Percentiles rank a stretch among this genome's conserved stretches.
Conservation (phyloP, 148 eudicot genomes). For the Vaccinium darrowii region DNA sequence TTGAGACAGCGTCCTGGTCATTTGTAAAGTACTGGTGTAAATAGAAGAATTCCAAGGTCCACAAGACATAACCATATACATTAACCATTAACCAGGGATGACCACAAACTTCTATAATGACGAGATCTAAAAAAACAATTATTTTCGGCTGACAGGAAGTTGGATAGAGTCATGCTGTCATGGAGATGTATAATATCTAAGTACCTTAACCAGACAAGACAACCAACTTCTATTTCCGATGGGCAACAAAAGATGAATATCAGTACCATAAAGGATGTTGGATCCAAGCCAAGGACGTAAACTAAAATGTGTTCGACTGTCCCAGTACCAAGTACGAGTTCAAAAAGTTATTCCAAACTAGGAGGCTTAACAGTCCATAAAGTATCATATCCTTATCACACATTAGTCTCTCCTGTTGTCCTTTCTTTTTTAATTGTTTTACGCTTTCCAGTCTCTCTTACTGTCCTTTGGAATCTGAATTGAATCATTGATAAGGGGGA, state of each 20-base stretch:
- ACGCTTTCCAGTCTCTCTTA: not conserved
- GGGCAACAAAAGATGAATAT: not conserved
- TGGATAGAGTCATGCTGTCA: not conserved
- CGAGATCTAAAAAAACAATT: not conserved
- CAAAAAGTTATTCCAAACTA: not conserved
- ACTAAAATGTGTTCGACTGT: not conserved
- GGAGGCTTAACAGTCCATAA: not conserved
- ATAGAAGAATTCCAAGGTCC: not conserved
- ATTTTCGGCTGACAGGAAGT: not conserved
- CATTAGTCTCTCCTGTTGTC: not conserved
- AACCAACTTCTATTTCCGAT: not conserved
- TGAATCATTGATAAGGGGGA: not conserved
- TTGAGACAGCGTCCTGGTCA: slow-evolving; percentile 49
- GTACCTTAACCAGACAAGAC: not conserved
- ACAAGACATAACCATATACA: slow-evolving; percentile 5
- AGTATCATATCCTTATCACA: not conserved
- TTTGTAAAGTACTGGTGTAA: not conserved
- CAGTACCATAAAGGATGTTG: not conserved
- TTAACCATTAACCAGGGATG: not conserved
- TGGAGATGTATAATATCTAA: not conserved
- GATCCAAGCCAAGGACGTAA: not conserved
- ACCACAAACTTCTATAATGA: not conserved
- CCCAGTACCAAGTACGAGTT: not conserved
- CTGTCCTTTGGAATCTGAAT: not conserved
- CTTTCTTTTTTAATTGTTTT: not conserved